Evolutionary conservation across 225 moss, liverwort and hornwort species (phyloP).

Genomic region (Physcomitrium patens): DNA sequence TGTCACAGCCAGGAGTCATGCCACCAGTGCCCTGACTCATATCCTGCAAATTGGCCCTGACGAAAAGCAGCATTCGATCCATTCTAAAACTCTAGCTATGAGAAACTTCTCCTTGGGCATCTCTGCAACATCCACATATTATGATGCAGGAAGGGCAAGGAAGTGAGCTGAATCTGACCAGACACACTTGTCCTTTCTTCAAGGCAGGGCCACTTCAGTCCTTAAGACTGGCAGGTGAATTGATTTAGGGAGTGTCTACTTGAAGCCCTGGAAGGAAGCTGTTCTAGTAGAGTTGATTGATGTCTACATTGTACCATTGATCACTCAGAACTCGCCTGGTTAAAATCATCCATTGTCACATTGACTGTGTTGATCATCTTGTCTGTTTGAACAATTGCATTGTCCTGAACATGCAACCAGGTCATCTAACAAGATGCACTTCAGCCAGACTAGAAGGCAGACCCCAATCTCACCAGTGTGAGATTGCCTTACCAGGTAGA

Average conservation of each 20-base stretch:
- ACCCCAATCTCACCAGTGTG: background rate
- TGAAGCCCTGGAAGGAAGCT: background rate
- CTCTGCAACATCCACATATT: background rate
- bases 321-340: too few species aligned
- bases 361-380: background rate
- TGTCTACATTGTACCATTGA: too few species aligned
- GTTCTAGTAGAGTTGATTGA: too few species aligned
- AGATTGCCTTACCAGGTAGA: background rate
- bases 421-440: background rate
- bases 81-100: background rate
- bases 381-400: background rate
- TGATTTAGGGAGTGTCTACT: background rate
- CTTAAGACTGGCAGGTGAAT: background rate
- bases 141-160: background rate
- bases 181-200: background rate
- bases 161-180: constrained; percentile 13
- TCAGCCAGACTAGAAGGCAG: background rate
- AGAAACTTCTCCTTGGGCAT: background rate
- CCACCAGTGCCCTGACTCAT: background rate
- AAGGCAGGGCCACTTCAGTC: background rate
- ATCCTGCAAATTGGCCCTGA: too few species aligned
- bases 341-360: background rate
- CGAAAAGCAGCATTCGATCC: constrained; percentile 11
- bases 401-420: too few species aligned
- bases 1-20: background rate